Percentiles rank a stretch among this genome's conserved stretches.
Evolutionary conservation across 768 basidiomycete genomes (phyloP).

Genomic region (Collybiopsis confluens): DNA sequence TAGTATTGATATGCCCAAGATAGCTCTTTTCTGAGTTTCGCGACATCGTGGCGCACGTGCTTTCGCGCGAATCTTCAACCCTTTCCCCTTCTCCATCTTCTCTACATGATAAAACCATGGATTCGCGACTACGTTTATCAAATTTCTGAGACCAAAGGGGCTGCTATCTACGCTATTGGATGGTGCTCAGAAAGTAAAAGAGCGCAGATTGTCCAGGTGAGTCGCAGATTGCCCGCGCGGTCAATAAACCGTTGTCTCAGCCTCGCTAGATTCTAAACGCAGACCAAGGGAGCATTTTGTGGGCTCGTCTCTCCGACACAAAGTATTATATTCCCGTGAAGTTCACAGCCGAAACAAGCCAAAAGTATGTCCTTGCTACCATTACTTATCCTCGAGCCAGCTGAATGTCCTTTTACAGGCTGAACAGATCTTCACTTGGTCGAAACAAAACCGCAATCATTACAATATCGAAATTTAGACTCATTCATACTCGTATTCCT

Average conservation of each 20-base stretch:
- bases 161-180: not conserved
- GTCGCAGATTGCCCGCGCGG: not conserved
- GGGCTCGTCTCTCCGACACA: constrained; percentile 2
- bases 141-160: not conserved
- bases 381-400: too few species aligned
- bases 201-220: constrained; percentile 4
- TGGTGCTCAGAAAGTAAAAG: not conserved
- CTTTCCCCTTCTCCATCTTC: too few species aligned
- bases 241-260: not conserved
- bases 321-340: not conserved
- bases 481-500: constrained; percentile 1
- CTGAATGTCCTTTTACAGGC: not conserved
- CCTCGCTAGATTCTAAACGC: not conserved
- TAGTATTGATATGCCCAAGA: too few species aligned
- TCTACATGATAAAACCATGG: not conserved
- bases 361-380: too few species aligned
- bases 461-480: not conserved
- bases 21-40: too few species aligned
- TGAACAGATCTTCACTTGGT: not conserved
- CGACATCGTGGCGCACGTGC: too few species aligned
- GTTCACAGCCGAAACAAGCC: constrained; percentile 2
- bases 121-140: not conserved
- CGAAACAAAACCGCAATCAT: constrained; percentile 2
- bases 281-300: not conserved
- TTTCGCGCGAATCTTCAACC: not conserved